Conservation (phyloP, 1,139 yeast genomes). For the Taphrina pruni region DNA sequence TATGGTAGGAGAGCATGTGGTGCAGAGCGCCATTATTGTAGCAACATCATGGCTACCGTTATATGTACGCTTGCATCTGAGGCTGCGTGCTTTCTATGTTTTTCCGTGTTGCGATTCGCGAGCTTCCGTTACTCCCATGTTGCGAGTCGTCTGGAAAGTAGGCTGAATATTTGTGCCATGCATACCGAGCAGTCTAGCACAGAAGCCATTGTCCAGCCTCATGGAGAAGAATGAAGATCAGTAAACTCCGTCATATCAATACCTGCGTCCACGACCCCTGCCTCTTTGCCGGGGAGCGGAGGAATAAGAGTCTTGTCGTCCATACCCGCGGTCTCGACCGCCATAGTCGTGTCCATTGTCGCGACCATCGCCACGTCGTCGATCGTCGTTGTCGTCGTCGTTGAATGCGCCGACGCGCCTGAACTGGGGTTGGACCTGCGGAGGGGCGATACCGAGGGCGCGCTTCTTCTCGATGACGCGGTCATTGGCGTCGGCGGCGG, state of each 20-base stretch:
- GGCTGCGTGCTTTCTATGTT: too few species aligned
- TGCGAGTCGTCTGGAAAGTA: too few species aligned
- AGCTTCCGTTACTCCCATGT: too few species aligned
- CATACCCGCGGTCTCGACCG: slow-evolving; percentile 25
- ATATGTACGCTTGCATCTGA: too few species aligned
- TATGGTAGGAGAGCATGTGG: too few species aligned
- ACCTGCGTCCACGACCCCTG: slow-evolving; percentile 26
- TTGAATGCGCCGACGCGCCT: slow-evolving; percentile 2
- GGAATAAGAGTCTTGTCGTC: slow-evolving; percentile 18
- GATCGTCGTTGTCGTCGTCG: slow-evolving; percentile 10
- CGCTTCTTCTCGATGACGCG: slow-evolving; percentile 24
- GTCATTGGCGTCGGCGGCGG: slow-evolving; percentile 34
- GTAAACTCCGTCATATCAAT: background rate
- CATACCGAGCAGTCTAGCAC: too few species aligned
- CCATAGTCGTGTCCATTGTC: slow-evolving; percentile 20
- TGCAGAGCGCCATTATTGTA: too few species aligned
- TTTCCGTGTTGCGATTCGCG: too few species aligned
- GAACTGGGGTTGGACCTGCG: background rate
- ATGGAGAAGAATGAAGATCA: too few species aligned
- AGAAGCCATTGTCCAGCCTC: too few species aligned
- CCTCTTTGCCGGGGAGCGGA: slow-evolving; percentile 1
- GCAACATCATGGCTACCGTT: too few species aligned
- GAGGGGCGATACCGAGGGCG: slow-evolving; percentile 25
- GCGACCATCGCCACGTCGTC: slow-evolving; percentile 11
- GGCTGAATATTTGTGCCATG: too few species aligned